phyloP scores from a whole-genome alignment of 2,329 filamentous ascomycete species.

The Coniochaeta ligniaria region DNA sequence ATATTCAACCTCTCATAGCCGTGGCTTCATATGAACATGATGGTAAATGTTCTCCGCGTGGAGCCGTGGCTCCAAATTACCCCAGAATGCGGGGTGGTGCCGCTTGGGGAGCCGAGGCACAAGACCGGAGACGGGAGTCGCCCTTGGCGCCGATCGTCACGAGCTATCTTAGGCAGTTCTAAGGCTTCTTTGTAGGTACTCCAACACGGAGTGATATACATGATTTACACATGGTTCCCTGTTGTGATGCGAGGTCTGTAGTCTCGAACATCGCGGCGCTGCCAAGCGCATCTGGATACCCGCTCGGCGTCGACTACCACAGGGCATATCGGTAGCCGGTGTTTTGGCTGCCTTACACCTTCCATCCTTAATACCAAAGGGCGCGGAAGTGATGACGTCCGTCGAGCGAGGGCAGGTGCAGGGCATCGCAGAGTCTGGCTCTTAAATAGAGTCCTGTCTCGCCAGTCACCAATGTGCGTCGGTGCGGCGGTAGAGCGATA shows the following conservation, averaged over 20 bases:
- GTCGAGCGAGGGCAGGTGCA: neutral
- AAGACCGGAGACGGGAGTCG: neutral
- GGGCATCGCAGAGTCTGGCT: neutral
- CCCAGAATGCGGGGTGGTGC: neutral
- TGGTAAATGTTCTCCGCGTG: constrained; percentile 1
- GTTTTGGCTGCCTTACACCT: neutral
- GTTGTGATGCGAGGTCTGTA: neutral
- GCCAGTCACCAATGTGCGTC: neutral
- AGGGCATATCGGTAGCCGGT: neutral
- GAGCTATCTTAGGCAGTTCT: no score
- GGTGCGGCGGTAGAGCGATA: neutral
- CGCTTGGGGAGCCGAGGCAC: neutral
- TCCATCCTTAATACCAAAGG: neutral
- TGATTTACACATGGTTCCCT: neutral
- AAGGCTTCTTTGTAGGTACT: neutral
- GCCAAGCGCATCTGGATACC: neutral
- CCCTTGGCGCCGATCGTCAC: neutral
- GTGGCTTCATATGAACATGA: neutral
- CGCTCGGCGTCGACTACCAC: neutral
- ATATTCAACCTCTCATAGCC: neutral
- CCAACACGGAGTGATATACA: neutral
- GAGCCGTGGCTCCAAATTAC: neutral
- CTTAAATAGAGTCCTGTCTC: neutral
- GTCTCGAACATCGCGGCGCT: neutral
- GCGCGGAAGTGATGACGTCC: neutral